phyloP scores from a whole-genome alignment of 75 land plant genomes.

The Cupressus sempervirens region DNA sequence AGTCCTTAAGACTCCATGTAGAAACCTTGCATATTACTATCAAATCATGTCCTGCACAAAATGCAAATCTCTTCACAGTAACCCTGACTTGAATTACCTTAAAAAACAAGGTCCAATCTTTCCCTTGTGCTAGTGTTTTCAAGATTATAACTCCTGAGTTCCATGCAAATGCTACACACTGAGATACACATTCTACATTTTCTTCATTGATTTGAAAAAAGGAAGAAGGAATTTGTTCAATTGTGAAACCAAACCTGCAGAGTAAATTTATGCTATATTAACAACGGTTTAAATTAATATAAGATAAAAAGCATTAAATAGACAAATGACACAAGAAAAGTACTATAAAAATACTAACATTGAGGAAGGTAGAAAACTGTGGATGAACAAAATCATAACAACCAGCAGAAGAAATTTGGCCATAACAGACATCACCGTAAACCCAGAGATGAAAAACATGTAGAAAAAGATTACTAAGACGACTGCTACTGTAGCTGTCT shows the following conservation, averaged over 20 bases:
- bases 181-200: conserved; percentile 15
- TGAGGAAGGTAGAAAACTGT: conserved; percentile 52
- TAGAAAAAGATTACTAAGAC: conserved; percentile 36
- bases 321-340: neutral
- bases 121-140: conserved; percentile 31
- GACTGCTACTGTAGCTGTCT: conserved; percentile 36
- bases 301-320: neutral
- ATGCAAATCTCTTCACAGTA: neutral
- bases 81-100: conserved; percentile 37
- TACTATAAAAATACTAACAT: conserved; percentile 17
- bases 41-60: neutral
- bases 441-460: conserved; percentile 47
- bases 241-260: conserved; percentile 37
- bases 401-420: conserved; percentile 47
- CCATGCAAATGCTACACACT: conserved; percentile 30
- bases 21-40: neutral
- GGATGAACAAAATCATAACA: conserved; percentile 46
- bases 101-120: conserved; percentile 38
- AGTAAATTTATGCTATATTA: neutral
- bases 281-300: neutral
- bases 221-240: conserved; percentile 21
- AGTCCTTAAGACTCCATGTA: neutral
- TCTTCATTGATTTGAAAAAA: conserved; percentile 40
- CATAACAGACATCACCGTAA: conserved; percentile 47
- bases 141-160: conserved; percentile 17